Base-by-base conservation (phyloP, 345 rosid genomes). In the Euphorbia lathyris region DNA sequence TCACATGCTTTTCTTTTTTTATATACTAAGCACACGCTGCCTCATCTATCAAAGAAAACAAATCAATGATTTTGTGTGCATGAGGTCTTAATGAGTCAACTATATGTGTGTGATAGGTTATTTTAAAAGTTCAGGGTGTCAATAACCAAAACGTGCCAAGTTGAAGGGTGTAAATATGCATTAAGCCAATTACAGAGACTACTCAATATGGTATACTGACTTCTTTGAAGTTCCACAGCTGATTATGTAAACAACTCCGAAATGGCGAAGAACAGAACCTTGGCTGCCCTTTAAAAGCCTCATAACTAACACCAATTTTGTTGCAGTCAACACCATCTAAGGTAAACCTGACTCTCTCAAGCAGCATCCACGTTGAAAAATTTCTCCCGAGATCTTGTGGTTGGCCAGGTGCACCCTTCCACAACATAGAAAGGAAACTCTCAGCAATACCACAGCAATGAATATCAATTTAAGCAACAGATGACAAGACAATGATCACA, bases 181-280 rank as follows among this genome's bases (percentile, higher is more conserved):
- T n/a, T n/a, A n/a, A n/a, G n/a, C n/a, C n/a, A n/a, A n/a, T n/a
- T n/a, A n/a, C n/a, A n/a, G n/a, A n/a, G n/a, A n/a, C n/a, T 29
- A 72, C 42, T 42, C 22, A 23, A 58, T 51, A 61, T 13, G 11
- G 58, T 61, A 45, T 65, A 86, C 85, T 79, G 64, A 93, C 97
- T 79, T 95, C 95, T 67, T 76, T 81, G 79, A 78, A 93, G 76
- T 93, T 89, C 92, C 97, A 90, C 45, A 92, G 78, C 76, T 94
- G 99, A 67, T 91, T 94, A 76, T 90, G 97, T 82, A 94, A 84
- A 86, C 99, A 91, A 80, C 93, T 90, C 95, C 95, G 88, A 68
- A 84, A 87, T 38, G 97, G 97, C 68, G 97, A 86, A 79, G 88
- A 57, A 60, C 99, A 94, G 76, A 94, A 90, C 67, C 79, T 78